Percentiles rank a stretch among this genome's conserved stretches.
Evolutionary conservation across 129 eudicot species (phyloP).

Genomic region (Centaurea solstitialis): DNA sequence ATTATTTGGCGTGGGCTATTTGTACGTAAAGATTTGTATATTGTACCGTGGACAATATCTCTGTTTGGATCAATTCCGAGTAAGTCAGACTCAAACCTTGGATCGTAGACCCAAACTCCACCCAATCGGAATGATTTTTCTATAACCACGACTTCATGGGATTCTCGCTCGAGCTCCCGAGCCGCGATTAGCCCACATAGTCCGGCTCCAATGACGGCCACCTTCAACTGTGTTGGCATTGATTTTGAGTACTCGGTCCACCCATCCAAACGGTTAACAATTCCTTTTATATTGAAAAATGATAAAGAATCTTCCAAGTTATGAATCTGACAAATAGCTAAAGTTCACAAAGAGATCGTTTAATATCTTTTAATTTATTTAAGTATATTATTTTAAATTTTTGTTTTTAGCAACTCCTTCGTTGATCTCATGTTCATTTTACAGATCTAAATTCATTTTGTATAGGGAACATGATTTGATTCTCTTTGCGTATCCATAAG

Average conservation of each 20-base stretch:
- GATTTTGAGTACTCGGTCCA: neutral
- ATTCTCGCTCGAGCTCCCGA: conserved; percentile 60
- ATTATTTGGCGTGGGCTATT: conserved; percentile 63
- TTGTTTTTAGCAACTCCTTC: neutral
- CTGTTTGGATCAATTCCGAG: conserved; percentile 58
- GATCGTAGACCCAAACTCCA: conserved; percentile 80
- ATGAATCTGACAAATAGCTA: neutral
- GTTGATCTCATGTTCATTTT: conserved; percentile 7
- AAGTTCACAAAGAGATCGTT: neutral
- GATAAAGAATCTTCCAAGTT: conserved; percentile 1
- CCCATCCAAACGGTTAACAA: neutral
- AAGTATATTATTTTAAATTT: neutral
- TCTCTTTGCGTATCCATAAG: neutral
- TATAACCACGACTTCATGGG: conserved; percentile 58
- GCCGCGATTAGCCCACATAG: conserved; percentile 56
- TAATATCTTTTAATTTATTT: neutral
- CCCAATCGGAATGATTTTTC: conserved; percentile 56
- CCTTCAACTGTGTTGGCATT: conserved; percentile 46
- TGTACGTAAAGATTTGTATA: conserved; percentile 67
- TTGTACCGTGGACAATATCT: conserved; percentile 58
- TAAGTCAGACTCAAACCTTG: conserved; percentile 62
- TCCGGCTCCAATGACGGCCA: conserved; percentile 89
- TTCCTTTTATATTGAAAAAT: neutral
- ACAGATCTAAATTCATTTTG: neutral
- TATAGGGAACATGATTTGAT: neutral